A percentile compares a stretch with the other conserved stretches of the same genome.
phyloP scores from a whole-genome alignment of 176 grass and related monocot genomes.

The Bonia amplexicaulis region DNA sequence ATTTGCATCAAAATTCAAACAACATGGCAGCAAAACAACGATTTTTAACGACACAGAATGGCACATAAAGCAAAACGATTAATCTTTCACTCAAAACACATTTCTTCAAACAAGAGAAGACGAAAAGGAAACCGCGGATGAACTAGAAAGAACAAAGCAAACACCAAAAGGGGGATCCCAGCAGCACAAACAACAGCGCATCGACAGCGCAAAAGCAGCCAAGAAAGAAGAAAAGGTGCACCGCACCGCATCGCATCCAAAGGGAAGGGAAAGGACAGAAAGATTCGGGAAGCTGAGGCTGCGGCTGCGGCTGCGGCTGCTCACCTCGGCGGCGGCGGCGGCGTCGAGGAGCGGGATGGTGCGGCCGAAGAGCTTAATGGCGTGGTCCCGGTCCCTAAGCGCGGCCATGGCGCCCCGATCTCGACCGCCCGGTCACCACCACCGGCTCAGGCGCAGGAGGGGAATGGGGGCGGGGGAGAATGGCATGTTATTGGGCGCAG shows the following conservation, averaged over 20 bases:
- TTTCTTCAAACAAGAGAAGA: neutral
- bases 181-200: neutral
- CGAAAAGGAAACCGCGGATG: neutral
- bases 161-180: neutral
- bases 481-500: neutral
- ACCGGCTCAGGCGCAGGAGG: neutral
- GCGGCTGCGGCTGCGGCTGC: neutral
- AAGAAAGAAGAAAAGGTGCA: neutral
- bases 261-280: constrained; percentile 5
- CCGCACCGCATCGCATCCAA: neutral
- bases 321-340: constrained; percentile 15
- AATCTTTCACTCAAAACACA: neutral
- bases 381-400: constrained; percentile 29
- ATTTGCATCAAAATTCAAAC: neutral
- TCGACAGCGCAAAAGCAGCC: constrained; percentile 12
- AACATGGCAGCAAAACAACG: neutral
- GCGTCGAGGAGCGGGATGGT: constrained; percentile 40
- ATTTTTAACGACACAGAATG: neutral
- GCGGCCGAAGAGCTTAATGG: constrained; percentile 65
- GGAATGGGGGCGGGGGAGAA: neutral
- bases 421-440: constrained; percentile 10
- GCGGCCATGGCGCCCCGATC: constrained; percentile 42
- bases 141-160: neutral
- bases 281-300: neutral
- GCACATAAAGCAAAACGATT: neutral